Evolutionary conservation across 805 yeast species (phyloP), one percentile per base, ranked within the genome.

Genomic region (Geotrichum ghanense): DNA sequence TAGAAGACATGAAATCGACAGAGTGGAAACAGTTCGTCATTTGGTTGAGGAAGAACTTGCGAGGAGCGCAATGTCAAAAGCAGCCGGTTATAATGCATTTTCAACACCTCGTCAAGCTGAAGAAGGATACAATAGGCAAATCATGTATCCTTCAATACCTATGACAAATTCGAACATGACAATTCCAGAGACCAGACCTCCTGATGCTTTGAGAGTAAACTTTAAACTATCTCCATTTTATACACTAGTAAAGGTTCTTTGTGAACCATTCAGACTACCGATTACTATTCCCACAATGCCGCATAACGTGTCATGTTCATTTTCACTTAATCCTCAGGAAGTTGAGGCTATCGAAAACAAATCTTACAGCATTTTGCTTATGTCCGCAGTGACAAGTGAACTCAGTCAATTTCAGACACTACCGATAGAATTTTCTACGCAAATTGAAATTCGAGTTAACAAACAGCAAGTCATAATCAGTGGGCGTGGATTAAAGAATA

Each of bases 401-500:
- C 43, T 43, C 2, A 43, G 43, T n/a, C 46, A 45, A 23, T 41
- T 20, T 21, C 39, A 54, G 19, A 57, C 56, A 25, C 43, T 51
- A 22, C 54, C 60, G 7, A 54, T 86, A 7, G 76, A 75, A 53
- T 89, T 78, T 54, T 97, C 97, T 0, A 68, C 66, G 22, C 86
- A 85, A 3, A 66, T 80, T 42, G 94, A 83, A 56, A 66, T 89
- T 2, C 70, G 69, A 37, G 70, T 83, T 35, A 86, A 90, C 57
- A 71, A 70, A 3, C 50, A 52, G 2, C 63, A 60, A 14, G 58
- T 81, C 1, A 72, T 71, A 37, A 79, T 72, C 31, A 76, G 76
- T 49, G 74, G 79, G 1, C 75, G 79, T 47, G 97, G 97, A 0
- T 65, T 88, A 24, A 86, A 86, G 57, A 82, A 81, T 42, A 75